These are phyloP conservation scores for Starmerella bombicola DNA, from an alignment of 805 yeast species.

Conservation along the genomic window DNA sequence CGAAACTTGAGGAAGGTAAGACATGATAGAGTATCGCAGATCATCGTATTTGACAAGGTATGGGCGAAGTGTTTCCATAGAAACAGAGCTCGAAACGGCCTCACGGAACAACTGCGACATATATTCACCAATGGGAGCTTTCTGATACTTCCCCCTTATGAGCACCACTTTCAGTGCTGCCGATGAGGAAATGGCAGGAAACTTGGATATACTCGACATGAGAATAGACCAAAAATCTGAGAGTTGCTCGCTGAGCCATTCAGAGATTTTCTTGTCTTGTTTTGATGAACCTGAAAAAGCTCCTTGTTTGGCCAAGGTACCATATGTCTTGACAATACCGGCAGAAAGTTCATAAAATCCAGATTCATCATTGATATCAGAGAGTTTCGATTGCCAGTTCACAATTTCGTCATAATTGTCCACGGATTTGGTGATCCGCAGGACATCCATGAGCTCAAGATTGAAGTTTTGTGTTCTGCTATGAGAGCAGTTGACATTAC, in stretches of 20 bases:
- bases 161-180: constrained; percentile 39
- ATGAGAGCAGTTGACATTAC: no score
- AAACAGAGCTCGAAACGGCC: constrained; percentile 32
- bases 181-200: constrained; percentile 32
- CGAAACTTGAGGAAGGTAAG: neutral
- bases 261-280: constrained; percentile 43
- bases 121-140: constrained; percentile 47
- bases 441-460: constrained; percentile 18
- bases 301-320: constrained; percentile 35
- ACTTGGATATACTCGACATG: neutral
- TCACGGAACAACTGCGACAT: constrained; percentile 31
- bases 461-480: no score
- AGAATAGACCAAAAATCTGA: constrained; percentile 9
- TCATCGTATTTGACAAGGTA: constrained; percentile 47
- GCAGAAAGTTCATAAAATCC: constrained; percentile 23
- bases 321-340: constrained; percentile 38
- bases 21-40: constrained; percentile 38
- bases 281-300: constrained; percentile 32
- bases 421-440: constrained; percentile 6
- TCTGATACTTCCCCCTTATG: constrained; percentile 37
- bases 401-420: constrained; percentile 45
- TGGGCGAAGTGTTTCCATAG: constrained; percentile 6
- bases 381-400: constrained; percentile 34
- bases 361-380: constrained; percentile 20
- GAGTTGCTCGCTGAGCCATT: constrained; percentile 27